Percentiles rank a stretch among this genome's conserved stretches.
These are phyloP conservation scores for Termitomyces sp. DNA, from an alignment of 768 basidiomycete genomes.

Conservation along the genomic window DNA sequence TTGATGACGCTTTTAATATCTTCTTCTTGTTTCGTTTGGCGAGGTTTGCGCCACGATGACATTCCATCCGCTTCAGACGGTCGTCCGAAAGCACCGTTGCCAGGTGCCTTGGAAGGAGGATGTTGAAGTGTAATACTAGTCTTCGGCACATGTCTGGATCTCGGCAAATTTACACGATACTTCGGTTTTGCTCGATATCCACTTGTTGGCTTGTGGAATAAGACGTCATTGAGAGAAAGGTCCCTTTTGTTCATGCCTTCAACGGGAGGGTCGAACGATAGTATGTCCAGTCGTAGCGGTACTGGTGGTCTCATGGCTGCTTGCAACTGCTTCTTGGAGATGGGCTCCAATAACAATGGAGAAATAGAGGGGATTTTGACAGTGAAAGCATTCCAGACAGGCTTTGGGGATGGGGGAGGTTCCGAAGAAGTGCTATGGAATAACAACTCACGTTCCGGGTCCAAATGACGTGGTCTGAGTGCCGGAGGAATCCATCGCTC, in stretches of 20 bases:
- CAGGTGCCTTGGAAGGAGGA: constrained; percentile 20
- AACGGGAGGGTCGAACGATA: constrained; percentile 71
- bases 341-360: constrained; percentile 32
- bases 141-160: constrained; percentile 26
- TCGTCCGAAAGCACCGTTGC: constrained; percentile 38
- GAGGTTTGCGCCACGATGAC: constrained; percentile 43
- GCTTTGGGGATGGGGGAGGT: constrained; percentile 45
- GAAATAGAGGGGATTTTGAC: constrained; percentile 49
- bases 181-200: constrained; percentile 35
- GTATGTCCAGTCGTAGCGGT: constrained; percentile 55
- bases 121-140: constrained; percentile 25
- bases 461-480: constrained; percentile 34
- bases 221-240: constrained; percentile 58
- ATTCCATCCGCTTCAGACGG: constrained; percentile 37
- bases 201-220: constrained; percentile 47
- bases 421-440: constrained; percentile 44
- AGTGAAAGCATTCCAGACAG: constrained; percentile 30
- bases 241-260: constrained; percentile 60
- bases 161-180: constrained; percentile 41
- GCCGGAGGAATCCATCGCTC: constrained; percentile 62
- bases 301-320: constrained; percentile 35
- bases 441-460: constrained; percentile 38
- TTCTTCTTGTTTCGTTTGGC: constrained; percentile 15
- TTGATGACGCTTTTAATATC: constrained; percentile 15
- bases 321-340: constrained; percentile 46